These are phyloP conservation scores for Neoboletus subvelutipes DNA, from an alignment of 768 basidiomycete genomes.

Conservation along the genomic window DNA sequence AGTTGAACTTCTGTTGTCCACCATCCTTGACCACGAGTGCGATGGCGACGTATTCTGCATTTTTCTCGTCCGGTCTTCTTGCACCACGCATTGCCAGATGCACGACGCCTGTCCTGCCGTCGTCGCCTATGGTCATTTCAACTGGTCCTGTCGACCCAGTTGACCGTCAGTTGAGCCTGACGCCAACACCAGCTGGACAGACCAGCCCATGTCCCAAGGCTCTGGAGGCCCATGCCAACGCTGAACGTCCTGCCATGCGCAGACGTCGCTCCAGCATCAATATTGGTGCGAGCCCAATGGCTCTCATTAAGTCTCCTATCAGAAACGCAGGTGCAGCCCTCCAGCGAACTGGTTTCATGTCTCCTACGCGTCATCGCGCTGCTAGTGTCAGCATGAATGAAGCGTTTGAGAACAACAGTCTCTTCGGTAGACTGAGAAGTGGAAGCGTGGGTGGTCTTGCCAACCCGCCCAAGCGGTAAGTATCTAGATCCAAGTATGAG, in stretches of 20 bases:
- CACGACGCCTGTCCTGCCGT: conserved; percentile 25
- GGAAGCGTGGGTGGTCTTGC: conserved; percentile 46
- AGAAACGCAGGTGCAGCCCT: conserved; percentile 52
- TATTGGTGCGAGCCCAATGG: conserved; percentile 51
- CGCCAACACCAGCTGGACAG: conserved; percentile 35
- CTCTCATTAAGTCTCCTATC: conserved; percentile 55
- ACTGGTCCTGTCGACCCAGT: conserved; percentile 29
- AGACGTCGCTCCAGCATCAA: conserved; percentile 65
- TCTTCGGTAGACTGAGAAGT: conserved; percentile 55
- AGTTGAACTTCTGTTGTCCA: conserved; percentile 18
- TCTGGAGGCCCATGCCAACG: conserved; percentile 16
- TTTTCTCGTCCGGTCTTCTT: conserved; percentile 71
- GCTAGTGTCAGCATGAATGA: conserved; percentile 42
- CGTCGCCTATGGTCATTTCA: conserved; percentile 23
- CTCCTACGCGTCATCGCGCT: conserved; percentile 43
- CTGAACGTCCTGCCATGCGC: conserved; percentile 47
- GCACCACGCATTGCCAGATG: conserved; percentile 41
- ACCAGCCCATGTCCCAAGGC: conserved; percentile 27
- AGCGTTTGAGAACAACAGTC: conserved; percentile 38
- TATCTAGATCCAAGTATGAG: conserved; percentile 4
- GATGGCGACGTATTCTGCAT: conserved; percentile 56
- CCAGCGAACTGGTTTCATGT: conserved; percentile 43
- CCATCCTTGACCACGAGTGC: conserved; percentile 4
- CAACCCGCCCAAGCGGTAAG: conserved; percentile 33
- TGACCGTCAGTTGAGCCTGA: conserved; percentile 38